A percentile compares a stretch with the other conserved stretches of the same genome.
Conservation (phyloP, 202 grass and related monocot species). For the Zoysia matrella region DNA sequence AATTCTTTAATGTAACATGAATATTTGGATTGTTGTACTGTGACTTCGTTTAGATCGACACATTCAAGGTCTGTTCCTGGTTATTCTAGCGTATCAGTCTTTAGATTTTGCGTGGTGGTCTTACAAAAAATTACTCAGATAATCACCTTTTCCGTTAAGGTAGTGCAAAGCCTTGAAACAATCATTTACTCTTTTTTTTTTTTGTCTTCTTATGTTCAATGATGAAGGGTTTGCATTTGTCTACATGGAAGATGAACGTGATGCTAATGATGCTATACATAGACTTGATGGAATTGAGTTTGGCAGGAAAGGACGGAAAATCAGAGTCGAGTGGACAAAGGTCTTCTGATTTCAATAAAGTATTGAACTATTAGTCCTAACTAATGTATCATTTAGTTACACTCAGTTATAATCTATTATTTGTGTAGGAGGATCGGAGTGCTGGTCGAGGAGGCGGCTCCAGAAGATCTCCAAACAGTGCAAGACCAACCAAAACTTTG, state of each 20-base stretch:
- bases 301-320: constrained; percentile 84
- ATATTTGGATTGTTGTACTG: constrained; percentile 64
- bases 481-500: constrained; percentile 49
- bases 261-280: no score
- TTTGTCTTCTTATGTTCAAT: not conserved
- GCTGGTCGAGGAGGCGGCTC: constrained; percentile 65
- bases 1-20: constrained; percentile 59
- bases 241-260: no score
- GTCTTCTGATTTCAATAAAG: constrained; percentile 24
- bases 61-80: constrained; percentile 80
- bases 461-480: constrained; percentile 76
- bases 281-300: no score
- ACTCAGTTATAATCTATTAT: constrained; percentile 10
- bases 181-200: constrained; percentile 2
- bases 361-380: not conserved
- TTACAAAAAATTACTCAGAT: constrained; percentile 34
- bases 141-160: constrained; percentile 1
- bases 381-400: constrained; percentile 8
- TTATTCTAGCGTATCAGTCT: constrained; percentile 58
- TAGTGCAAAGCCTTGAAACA: constrained; percentile 25
- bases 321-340: constrained; percentile 97
- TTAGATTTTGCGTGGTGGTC: constrained; percentile 55
- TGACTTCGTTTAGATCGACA: constrained; percentile 77
- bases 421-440: constrained; percentile 73
- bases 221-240: constrained; percentile 84